A percentile compares a stretch with the other conserved stretches of the same genome.
phyloP scores from a whole-genome alignment of 805 yeast genomes.

The Candida xyloterini region DNA sequence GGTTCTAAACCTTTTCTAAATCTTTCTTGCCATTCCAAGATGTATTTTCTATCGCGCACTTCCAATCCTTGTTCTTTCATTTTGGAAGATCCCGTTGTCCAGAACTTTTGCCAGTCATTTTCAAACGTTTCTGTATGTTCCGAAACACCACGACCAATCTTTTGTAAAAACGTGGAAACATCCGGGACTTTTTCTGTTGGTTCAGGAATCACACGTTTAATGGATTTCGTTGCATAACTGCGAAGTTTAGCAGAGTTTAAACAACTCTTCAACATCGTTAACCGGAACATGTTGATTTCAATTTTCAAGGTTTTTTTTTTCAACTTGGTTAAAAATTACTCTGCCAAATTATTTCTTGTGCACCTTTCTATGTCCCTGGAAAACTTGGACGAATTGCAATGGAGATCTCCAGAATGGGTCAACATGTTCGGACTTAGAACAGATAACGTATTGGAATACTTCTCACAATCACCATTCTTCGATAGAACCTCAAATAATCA shows the following conservation, averaged over 20 bases:
- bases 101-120: slow-evolving; percentile 65
- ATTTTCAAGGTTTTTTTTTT: slow-evolving; percentile 3
- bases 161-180: slow-evolving; percentile 66
- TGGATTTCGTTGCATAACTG: slow-evolving; percentile 1
- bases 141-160: slow-evolving; percentile 70
- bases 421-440: slow-evolving; percentile 83
- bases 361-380: slow-evolving; percentile 13
- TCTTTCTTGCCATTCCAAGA: slow-evolving; percentile 69
- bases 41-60: slow-evolving; percentile 64
- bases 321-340: neutral
- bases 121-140: slow-evolving; percentile 72
- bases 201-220: slow-evolving; percentile 34
- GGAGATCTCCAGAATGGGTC: slow-evolving; percentile 98
- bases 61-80: slow-evolving; percentile 80
- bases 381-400: slow-evolving; percentile 81
- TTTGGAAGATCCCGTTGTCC: slow-evolving; percentile 48
- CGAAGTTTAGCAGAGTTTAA: neutral
- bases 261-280: neutral
- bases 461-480: slow-evolving; percentile 90
- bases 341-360: neutral
- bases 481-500: slow-evolving; percentile 94
- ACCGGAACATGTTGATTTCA: slow-evolving; percentile 6
- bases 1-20: slow-evolving; percentile 54
- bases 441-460: slow-evolving; percentile 89
- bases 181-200: slow-evolving; percentile 62